Evolutionary conservation across 1,139 yeast genomes (phyloP).

Genomic region (Kurtzmaniella natalensis): DNA sequence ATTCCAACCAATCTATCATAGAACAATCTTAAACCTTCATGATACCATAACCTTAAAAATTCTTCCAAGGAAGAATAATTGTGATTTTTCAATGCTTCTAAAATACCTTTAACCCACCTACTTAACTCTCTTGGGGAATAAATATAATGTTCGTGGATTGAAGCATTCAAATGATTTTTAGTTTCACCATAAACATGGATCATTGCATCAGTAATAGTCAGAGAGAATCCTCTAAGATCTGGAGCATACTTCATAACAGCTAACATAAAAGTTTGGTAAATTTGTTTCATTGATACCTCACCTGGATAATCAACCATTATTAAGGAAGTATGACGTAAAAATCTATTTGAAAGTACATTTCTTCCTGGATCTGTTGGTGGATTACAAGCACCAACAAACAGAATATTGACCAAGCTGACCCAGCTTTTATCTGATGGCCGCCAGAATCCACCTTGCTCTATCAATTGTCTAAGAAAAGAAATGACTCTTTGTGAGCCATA

Average conservation of each 20-base stretch:
- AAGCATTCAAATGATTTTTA: conserved; percentile 32
- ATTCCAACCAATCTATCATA: conserved; percentile 59
- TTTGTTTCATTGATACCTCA: conserved; percentile 54
- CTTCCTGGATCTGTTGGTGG: conserved; percentile 85
- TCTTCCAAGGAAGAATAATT: conserved; percentile 34
- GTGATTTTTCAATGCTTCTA: conserved; percentile 46
- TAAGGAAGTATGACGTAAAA: conserved; percentile 64
- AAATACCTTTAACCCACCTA: conserved; percentile 79
- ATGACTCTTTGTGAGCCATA: conserved; percentile 76
- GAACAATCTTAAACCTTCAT: conserved; percentile 76
- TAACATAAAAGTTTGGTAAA: conserved; percentile 55
- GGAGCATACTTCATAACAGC: conserved; percentile 67
- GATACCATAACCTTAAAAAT: conserved; percentile 69
- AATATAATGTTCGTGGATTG: conserved; percentile 54
- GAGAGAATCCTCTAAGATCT: conserved; percentile 50
- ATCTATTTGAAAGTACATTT: conserved; percentile 52
- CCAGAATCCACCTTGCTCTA: conserved; percentile 82
- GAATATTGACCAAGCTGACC: conserved; percentile 64
- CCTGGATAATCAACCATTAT: conserved; percentile 83
- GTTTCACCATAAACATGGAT: conserved; percentile 54
- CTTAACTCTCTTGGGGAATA: conserved; percentile 92
- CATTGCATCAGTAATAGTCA: conserved; percentile 61
- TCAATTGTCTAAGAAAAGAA: conserved; percentile 70
- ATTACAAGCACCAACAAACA: conserved; percentile 93
- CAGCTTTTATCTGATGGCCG: conserved; percentile 53